Conservation (phyloP, 1,139 yeast genomes). For the Lodderomyces margitis region DNA sequence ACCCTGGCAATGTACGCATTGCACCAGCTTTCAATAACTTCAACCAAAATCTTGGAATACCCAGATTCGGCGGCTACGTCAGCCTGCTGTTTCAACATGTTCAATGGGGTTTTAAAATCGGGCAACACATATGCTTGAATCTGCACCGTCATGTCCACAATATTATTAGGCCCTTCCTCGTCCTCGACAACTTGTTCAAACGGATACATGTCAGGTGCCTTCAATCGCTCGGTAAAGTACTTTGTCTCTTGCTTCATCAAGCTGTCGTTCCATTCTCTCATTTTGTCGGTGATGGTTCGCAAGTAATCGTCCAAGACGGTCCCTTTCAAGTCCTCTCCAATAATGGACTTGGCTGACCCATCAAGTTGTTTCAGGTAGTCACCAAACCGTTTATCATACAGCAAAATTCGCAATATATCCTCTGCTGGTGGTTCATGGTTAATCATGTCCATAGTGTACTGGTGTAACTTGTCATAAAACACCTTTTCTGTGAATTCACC, state of each 20-base stretch:
- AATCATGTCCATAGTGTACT: constrained; percentile 59
- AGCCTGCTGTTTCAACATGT: constrained; percentile 87
- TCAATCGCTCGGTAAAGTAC: constrained; percentile 58
- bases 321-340: constrained; percentile 70
- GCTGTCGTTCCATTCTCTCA: constrained; percentile 79
- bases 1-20: constrained; percentile 61
- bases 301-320: constrained; percentile 69
- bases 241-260: constrained; percentile 63
- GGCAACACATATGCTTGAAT: constrained; percentile 68
- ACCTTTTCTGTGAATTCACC: constrained; percentile 59
- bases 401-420: constrained; percentile 60
- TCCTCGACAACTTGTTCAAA: constrained; percentile 44
- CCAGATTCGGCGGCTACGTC: constrained; percentile 89
- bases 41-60: constrained; percentile 75
- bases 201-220: constrained; percentile 64
- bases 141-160: constrained; percentile 60
- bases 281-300: constrained; percentile 62
- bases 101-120: constrained; percentile 52
- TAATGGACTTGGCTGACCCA: constrained; percentile 47
- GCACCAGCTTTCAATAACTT: constrained; percentile 79
- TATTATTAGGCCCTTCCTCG: constrained; percentile 50
- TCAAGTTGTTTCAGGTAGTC: constrained; percentile 38
- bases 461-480: constrained; percentile 68
- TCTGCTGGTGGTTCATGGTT: constrained; percentile 73
- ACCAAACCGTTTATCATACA: constrained; percentile 70